Conservation (phyloP, 495 filamentous ascomycete genomes). For the Pseudevernia furfuracea region DNA sequence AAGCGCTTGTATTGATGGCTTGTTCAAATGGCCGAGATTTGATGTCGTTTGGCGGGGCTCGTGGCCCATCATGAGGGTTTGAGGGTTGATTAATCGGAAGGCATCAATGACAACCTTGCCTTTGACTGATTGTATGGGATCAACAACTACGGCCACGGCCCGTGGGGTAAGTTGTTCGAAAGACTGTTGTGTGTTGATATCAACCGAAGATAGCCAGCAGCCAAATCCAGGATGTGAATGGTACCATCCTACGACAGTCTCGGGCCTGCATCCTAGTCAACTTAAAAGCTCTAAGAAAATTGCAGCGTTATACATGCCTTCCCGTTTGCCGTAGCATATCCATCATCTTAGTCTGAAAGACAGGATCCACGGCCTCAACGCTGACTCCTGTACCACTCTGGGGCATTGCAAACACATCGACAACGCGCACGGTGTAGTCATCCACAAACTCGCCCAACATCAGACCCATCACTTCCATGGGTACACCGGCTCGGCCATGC, state of each 20-base stretch:
- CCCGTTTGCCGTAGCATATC: constrained; percentile 97
- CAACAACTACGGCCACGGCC: constrained; percentile 93
- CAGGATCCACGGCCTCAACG: constrained; percentile 95
- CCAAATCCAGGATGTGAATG: constrained; percentile 98
- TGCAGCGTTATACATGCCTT: constrained; percentile 14
- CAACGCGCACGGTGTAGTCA: constrained; percentile 95
- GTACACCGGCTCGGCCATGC: constrained; percentile 93
- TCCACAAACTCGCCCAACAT: constrained; percentile 99
- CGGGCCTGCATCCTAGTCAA: constrained; percentile 51
- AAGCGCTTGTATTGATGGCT: constrained; percentile 97
- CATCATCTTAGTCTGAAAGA: constrained; percentile 99
- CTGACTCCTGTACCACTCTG: constrained; percentile 97
- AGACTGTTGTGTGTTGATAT: constrained; percentile 99
- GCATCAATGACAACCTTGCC: constrained; percentile 99
- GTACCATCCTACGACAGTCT: constrained; percentile 98
- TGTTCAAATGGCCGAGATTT: constrained; percentile 96
- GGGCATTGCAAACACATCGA: constrained; percentile 99
- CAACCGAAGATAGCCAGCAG: constrained; percentile 96
- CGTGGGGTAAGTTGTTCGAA: constrained; percentile 96
- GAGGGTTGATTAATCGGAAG: constrained; percentile 97
- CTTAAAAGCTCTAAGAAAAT: background rate
- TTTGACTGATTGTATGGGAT: constrained; percentile 98
- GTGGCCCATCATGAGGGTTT: constrained; percentile 96
- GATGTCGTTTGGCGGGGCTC: constrained; percentile 98
- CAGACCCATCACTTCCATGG: constrained; percentile 99